phyloP scores from a whole-genome alignment of 441 rosid species.

The Populus trichocarpa region DNA sequence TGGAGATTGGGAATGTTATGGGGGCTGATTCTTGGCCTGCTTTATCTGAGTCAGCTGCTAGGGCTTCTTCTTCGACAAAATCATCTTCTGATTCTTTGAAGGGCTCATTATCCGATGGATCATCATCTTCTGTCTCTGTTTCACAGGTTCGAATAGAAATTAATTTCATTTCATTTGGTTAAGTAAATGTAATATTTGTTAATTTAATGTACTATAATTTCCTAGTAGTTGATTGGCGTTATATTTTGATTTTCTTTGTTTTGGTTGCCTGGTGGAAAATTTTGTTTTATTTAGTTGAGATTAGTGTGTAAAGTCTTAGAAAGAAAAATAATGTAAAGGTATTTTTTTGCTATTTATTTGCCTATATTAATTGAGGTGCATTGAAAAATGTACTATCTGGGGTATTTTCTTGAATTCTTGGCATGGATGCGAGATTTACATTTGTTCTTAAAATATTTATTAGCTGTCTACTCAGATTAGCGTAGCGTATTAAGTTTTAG shows the following conservation, averaged over 20 bases:
- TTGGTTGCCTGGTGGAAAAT: background rate
- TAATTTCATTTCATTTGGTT: background rate
- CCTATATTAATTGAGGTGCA: background rate
- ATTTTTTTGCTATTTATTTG: background rate
- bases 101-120: conserved; percentile 51
- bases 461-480: background rate
- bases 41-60: conserved; percentile 63
- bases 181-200: background rate
- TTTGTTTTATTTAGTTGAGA: background rate
- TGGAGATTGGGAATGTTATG: conserved; percentile 64
- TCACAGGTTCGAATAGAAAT: conserved; percentile 34
- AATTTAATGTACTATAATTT: too few relatives aligned
- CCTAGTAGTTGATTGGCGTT: background rate
- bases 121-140: conserved; percentile 29
- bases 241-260: background rate
- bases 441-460: background rate
- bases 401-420: background rate
- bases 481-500: background rate
- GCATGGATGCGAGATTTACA: background rate
- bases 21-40: conserved; percentile 91
- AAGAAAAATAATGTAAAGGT: background rate
- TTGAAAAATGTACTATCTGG: background rate
- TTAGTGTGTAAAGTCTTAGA: background rate
- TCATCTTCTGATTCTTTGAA: conserved; percentile 60
- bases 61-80: conserved; percentile 38